These are phyloP conservation scores for Arthroderma sp. DNA, from an alignment of 2,329 filamentous ascomycete species.

Conservation along the genomic window DNA sequence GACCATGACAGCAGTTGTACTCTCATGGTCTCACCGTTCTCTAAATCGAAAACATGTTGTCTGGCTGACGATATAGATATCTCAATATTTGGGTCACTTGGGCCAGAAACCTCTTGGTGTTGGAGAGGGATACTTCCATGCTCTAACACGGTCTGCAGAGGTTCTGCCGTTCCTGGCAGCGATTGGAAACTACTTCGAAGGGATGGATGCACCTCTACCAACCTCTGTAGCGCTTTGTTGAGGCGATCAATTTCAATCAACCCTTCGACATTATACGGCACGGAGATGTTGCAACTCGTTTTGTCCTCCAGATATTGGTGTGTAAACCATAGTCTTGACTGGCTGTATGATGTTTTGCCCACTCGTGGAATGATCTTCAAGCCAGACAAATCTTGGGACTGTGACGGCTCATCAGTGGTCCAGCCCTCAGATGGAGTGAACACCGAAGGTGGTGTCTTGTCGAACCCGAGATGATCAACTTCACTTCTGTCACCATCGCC, in stretches of 20 bases:
- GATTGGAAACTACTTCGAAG: slow-evolving; percentile 20
- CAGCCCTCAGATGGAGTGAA: no score
- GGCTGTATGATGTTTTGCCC: slow-evolving; percentile 18
- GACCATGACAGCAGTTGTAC: slow-evolving; percentile 8
- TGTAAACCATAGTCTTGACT: slow-evolving; percentile 27
- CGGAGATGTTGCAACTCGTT: slow-evolving; percentile 30
- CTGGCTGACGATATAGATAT: neutral
- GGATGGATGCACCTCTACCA: slow-evolving; percentile 21
- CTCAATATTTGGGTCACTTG: no score
- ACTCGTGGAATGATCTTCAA: no score
- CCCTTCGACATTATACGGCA: slow-evolving; percentile 21
- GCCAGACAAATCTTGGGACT: no score
- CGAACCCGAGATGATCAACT: no score
- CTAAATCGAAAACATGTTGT: slow-evolving; percentile 27
- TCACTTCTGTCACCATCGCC: no score
- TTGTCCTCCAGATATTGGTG: slow-evolving; percentile 18
- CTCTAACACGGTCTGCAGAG: no score
- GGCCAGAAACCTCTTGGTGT: no score
- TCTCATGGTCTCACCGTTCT: slow-evolving; percentile 19
- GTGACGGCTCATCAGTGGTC: no score
- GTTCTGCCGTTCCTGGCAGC: neutral
- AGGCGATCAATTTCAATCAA: slow-evolving; percentile 19
- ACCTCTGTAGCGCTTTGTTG: slow-evolving; percentile 20
- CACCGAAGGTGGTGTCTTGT: no score
- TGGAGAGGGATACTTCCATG: no score